Base-by-base conservation (phyloP, 169 alveolate species). In the Eimeria maxima region DNA sequence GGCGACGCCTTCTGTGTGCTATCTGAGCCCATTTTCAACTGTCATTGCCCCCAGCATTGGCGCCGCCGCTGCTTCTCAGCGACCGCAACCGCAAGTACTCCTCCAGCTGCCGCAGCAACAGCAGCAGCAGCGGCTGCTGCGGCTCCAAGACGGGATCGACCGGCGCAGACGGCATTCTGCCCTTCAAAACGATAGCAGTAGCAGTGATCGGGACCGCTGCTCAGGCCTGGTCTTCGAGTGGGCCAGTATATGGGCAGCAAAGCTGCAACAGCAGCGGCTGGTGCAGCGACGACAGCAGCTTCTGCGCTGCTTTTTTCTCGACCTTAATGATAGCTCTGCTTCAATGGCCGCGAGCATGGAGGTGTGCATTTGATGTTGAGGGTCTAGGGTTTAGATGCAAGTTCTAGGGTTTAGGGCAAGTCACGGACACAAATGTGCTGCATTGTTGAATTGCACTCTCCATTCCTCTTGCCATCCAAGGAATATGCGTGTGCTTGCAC, bases 271-370 rank as follows among this genome's bases (percentile, higher is more conserved):
- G 83, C 84, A 65, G 13, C 44, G 60, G 83, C 94, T 63, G 83
- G 47, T 47, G 13, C 80, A 45, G 67, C 94, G 67, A 83, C 94
- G 83, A 45, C 83, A 87, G 83, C 94, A 53, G 80, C 94, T 63
- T 63, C 93, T 93, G 84, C 53, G 90, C 67, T 93, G 96, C 92
- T 76, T 93, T 90, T 93, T 93, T 74, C 69, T 93, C 24, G 96
- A 93, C 73, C 69, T 93, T 57, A 78, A 76, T 88, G 96, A 93
- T 87, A 71, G 67, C 86, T 78, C 87, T 42, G 76, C 86, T 57
- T 86, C 92, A 50, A 55, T 42, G 57, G 60, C 74, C 53, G 29
- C 67, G 65, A 45, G 83, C 50, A 38, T 65, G 67, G 94, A 60
- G 94, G 83, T 63, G 60, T n/a, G 86, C 16, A 2, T 29, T 16